Evolutionary conservation across 1,139 yeast genomes (phyloP), one percentile per base, ranked within the genome.

Genomic region (Zygosaccharomyces sapae): DNA sequence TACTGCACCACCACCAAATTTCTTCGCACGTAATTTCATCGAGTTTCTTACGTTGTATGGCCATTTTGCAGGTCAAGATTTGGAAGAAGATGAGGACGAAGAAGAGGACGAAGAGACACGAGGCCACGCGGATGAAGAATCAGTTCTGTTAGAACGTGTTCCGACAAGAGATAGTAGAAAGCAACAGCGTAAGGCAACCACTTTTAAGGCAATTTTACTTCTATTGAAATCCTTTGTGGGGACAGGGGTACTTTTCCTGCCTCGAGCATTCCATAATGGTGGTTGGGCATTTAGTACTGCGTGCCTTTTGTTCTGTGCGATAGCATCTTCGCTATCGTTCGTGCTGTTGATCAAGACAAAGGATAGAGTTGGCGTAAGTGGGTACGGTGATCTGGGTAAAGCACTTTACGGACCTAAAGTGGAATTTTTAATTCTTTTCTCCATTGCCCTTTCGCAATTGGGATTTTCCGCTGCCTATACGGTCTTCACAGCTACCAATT

Each of bases 401-500:
- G 76, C 71, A 44, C 69, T 89, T 30, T 88, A 78, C 60, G 97
- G 98, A 2, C 71, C 73, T 25, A 69, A 75, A 61, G 75, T 88
- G 72, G 85, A 92, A 63, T 70, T 74, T 41, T 69, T 85, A 20
- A 89, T 92, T 55, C 72, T 92, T 49, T 62, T 77, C 1, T 86
- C 96, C 2, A 84, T 92, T 55, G 86, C 87, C 1, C 66, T 92
- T 27, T 87, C 97, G 1, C 98, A 92, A 65, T 76, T 92, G 49
- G 98, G 98, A 1, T 92, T 92, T 66, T 85, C 95, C 1, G 89
- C 96, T n/a, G 96, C 97, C 0, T 92, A 92, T 65, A 85, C 88
- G 51, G 95, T 92, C 2, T 92, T 92, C 68, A 92, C 96, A 0
- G 87, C 95, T 1, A 95, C 90, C 52, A 92, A 88, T 66, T 66